Percentiles rank a stretch among this genome's conserved stretches.
Evolutionary conservation across 257 asterid genomes (phyloP).

Genomic region (Sherardia arvensis): DNA sequence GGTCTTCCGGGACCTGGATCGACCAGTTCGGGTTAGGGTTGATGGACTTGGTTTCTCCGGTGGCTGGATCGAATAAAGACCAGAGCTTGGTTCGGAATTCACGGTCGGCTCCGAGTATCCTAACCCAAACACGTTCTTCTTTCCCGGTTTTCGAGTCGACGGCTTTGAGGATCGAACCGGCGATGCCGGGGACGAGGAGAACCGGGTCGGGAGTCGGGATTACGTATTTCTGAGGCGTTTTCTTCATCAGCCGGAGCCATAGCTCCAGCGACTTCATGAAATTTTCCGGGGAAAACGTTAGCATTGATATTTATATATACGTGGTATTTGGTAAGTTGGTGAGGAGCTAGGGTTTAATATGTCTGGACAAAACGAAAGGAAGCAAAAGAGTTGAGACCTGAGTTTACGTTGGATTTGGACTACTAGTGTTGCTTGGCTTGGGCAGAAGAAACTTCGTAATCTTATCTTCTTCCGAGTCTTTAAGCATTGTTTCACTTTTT

Average conservation of each 20-base stretch:
- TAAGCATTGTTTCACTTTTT: background rate
- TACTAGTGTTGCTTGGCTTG: background rate
- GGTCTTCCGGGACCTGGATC: constrained; percentile 67
- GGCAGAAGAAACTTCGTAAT: background rate
- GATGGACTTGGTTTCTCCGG: constrained; percentile 57
- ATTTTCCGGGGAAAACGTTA: constrained; percentile 44
- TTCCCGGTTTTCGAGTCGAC: constrained; percentile 54
- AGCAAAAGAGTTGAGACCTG: background rate
- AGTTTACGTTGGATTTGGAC: background rate
- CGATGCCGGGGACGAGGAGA: constrained; percentile 72
- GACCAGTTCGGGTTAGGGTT: constrained; percentile 32
- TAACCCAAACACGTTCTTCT: constrained; percentile 75
- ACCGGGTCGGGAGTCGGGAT: constrained; percentile 86
- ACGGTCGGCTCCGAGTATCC: constrained; percentile 75
- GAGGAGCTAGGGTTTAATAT: too few relatives aligned
- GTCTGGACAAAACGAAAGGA: background rate
- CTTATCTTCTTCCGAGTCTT: background rate
- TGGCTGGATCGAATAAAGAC: constrained; percentile 69
- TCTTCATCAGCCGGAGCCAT: constrained; percentile 39
- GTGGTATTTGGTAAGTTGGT: too few relatives aligned
- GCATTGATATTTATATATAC: constrained; percentile 21
- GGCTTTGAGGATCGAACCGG: constrained; percentile 77
- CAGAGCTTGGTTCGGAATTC: constrained; percentile 81
- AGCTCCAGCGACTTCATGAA: constrained; percentile 51
- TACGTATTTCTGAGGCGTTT: constrained; percentile 29